Conservation (phyloP, 805 yeast genomes). For the Yarrowia alimentaria region DNA sequence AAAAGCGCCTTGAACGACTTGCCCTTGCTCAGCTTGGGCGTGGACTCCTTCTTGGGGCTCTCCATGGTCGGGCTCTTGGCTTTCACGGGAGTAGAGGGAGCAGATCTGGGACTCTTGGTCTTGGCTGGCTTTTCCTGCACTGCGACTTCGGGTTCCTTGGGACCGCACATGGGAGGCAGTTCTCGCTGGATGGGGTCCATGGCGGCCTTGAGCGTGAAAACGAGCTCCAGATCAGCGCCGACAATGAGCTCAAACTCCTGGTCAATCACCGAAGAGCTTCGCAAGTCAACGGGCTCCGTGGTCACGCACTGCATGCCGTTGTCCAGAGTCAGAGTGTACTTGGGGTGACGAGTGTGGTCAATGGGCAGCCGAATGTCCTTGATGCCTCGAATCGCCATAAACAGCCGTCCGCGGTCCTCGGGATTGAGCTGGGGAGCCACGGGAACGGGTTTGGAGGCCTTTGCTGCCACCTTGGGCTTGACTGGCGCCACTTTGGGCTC, state of each 20-base stretch:
- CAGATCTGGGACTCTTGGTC: not conserved
- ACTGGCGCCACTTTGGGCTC: not conserved
- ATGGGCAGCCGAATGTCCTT: slow-evolving; percentile 47
- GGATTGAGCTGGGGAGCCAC: slow-evolving; percentile 1
- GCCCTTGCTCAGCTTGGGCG: slow-evolving; percentile 21
- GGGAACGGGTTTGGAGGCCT: not conserved
- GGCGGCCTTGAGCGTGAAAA: slow-evolving; percentile 66
- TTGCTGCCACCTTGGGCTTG: no score
- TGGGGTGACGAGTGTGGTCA: slow-evolving; percentile 44
- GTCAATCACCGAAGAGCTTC: slow-evolving; percentile 44
- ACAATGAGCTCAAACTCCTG: slow-evolving; percentile 81
- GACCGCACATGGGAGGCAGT: no score
- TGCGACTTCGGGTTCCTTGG: no score
- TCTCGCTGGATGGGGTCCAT: slow-evolving; percentile 29
- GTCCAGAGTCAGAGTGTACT: slow-evolving; percentile 55
- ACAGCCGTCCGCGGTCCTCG: slow-evolving; percentile 34
- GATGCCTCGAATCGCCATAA: slow-evolving; percentile 32
- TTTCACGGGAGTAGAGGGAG: no score
- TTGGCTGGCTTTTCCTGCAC: not conserved
- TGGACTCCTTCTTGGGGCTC: no score
- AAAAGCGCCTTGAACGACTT: slow-evolving; percentile 22
- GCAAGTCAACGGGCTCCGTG: slow-evolving; percentile 50
- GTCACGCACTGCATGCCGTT: slow-evolving; percentile 76
- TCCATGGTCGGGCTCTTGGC: no score
- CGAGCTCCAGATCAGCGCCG: slow-evolving; percentile 58